Base-by-base conservation (phyloP, 345 rosid species). In the Pistacia atlantica region DNA sequence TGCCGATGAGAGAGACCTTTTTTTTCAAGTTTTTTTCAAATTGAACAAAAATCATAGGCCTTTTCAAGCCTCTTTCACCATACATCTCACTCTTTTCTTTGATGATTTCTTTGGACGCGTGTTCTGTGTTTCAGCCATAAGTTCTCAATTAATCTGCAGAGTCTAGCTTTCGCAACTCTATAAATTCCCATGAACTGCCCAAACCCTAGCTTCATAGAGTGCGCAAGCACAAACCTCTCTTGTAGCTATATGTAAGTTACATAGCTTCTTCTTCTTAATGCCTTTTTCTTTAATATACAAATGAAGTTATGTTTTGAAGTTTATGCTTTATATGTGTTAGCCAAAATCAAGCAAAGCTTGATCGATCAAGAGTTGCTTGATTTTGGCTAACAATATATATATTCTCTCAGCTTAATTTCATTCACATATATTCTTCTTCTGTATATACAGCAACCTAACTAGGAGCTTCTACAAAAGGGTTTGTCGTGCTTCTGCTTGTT, bases 51-150 rank as follows among this genome's bases (percentile, higher is more conserved):
- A 35, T 11, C n/a, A 12, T 28, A 55, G 48, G 13, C 8, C 33
- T 17, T 22, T 45, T 8, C 20, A 38, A 25, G n/a, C 7, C 4
- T 54, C 57, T 54, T 54, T 54, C 18, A 54, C 3, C 7, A 11
- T 52, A 11, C 16, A 52, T 48, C 16, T 55, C 72, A 52, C 8
- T 12, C 63, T 37, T 3, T 31, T 65, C 61, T 71, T 58, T 58
- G 74, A 74, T 64, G 3, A 13, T 38, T 65, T 8, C 42, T 56
- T 46, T 22, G 65, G 65, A 60, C 79, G 60, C 83, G 83, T 80
- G 80, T 76, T 80, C 77, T 66, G 49, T 51, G 52, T 75, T 60
- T 7, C 55, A 67, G 65, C 83, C 83, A 80, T 76, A 59, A 60
- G 49, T 67, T 80, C 42, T 76, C 48, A 35, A 37, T 5, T 37